Percentiles rank a stretch among this genome's conserved stretches.
Evolutionary conservation across 495 filamentous ascomycete genomes (phyloP).

Genomic region (Penicillium waksmanii): DNA sequence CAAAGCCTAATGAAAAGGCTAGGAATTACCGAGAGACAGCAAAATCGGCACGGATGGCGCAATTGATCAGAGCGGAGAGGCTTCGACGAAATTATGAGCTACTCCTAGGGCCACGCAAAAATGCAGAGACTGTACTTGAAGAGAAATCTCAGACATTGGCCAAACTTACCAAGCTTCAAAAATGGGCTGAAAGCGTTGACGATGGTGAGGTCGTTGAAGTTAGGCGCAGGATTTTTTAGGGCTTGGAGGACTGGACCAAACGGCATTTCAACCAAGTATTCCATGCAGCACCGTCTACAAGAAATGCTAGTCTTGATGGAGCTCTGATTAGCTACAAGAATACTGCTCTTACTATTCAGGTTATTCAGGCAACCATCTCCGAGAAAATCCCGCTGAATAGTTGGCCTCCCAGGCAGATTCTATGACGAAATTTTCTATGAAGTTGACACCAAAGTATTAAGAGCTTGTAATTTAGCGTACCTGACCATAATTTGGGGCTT

Average conservation of each 20-base stretch:
- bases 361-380: neutral
- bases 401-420: neutral
- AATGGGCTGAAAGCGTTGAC: conserved; percentile 5
- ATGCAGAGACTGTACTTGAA: neutral
- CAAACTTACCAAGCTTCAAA: neutral
- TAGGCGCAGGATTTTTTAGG: conserved; percentile 5
- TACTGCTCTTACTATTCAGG: no score
- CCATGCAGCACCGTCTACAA: neutral
- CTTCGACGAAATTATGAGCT: conserved; percentile 6
- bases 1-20: neutral
- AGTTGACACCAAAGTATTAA: neutral
- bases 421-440: neutral
- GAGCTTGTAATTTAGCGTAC: neutral
- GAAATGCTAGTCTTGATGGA: no score
- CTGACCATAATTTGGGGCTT: no score
- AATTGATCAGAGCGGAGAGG: neutral
- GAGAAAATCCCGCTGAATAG: neutral
- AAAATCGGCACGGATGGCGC: neutral
- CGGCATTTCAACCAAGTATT: conserved; percentile 4
- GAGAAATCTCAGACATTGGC: conserved; percentile 1
- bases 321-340: no score
- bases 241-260: conserved; percentile 2
- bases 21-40: neutral
- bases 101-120: neutral
- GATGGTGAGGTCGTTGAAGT: neutral